Conservation (phyloP, 805 yeast genomes). For the Middelhovenomyces tepae region DNA sequence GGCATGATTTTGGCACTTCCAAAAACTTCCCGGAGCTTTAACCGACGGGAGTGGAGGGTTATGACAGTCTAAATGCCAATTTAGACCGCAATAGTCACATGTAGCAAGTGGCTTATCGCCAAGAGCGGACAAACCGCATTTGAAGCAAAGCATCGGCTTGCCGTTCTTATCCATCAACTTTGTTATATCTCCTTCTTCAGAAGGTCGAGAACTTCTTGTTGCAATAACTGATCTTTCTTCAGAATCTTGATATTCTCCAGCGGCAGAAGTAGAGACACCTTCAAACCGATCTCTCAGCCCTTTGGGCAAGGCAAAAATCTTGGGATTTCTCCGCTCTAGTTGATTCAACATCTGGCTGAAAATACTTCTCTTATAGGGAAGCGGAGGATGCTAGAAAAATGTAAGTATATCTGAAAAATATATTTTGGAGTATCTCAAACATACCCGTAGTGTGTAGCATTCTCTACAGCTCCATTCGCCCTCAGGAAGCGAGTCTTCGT, state of each 20-base stretch:
- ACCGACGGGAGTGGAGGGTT: conserved; percentile 64
- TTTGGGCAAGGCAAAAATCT: conserved; percentile 58
- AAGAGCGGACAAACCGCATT: conserved; percentile 66
- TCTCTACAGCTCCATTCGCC: conserved; percentile 86
- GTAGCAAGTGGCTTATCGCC: conserved; percentile 47
- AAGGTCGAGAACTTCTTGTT: conserved; percentile 10
- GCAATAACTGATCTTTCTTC: conserved; percentile 36
- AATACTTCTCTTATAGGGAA: conserved; percentile 29
- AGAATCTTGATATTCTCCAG: conserved; percentile 61
- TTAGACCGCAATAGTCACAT: conserved; percentile 76
- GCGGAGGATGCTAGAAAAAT: conserved; percentile 26
- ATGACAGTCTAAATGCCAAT: conserved; percentile 88
- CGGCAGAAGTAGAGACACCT: conserved; percentile 56
- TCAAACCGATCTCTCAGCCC: conserved; percentile 61
- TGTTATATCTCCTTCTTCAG: conserved; percentile 14
- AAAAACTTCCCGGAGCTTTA: conserved; percentile 66
- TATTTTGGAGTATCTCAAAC: conserved; percentile 2
- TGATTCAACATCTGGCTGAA: conserved; percentile 53
- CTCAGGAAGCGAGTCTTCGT: conserved; percentile 65
- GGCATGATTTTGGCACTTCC: conserved; percentile 89
- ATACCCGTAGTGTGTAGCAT: conserved; percentile 43
- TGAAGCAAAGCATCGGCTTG: conserved; percentile 60
- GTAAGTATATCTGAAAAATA: conserved; percentile 8
- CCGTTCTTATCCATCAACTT: conserved; percentile 58
- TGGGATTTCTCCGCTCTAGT: conserved; percentile 53